phyloP scores from a whole-genome alignment of 805 yeast genomes.

The Debaryomyces hansenii region DNA sequence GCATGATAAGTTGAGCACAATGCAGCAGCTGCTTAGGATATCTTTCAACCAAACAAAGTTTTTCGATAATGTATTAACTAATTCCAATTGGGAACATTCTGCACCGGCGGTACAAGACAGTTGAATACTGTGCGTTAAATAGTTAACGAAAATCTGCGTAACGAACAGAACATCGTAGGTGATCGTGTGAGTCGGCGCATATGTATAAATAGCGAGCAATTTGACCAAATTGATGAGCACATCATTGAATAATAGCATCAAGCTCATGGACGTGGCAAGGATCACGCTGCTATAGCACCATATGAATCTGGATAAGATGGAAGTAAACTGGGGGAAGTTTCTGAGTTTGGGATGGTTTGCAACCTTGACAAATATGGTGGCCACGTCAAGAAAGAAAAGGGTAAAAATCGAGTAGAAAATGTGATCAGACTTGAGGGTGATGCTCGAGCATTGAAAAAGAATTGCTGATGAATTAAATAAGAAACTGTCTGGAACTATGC shows the following conservation, averaged over 20 bases:
- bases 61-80: constrained; percentile 1
- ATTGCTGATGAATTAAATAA: constrained; percentile 22
- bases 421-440: constrained; percentile 26
- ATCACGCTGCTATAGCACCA: constrained; percentile 23
- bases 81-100: constrained; percentile 4
- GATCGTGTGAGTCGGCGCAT: constrained; percentile 10
- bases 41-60: constrained; percentile 6
- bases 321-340: constrained; percentile 14
- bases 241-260: constrained; percentile 19
- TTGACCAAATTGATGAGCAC: constrained; percentile 16
- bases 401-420: constrained; percentile 16
- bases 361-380: constrained; percentile 10
- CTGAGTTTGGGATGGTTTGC: constrained; percentile 12
- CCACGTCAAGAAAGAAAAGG: constrained; percentile 12
- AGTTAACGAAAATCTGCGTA: constrained; percentile 17
- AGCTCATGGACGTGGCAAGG: constrained; percentile 8
- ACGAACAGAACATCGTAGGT: constrained; percentile 29
- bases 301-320: constrained; percentile 16
- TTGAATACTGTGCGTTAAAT: constrained; percentile 12
- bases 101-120: constrained; percentile 3
- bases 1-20: constrained; percentile 17
- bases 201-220: neutral
- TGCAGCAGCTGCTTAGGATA: constrained; percentile 16
- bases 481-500: constrained; percentile 12
- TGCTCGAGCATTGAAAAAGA: constrained; percentile 4